Evolutionary conservation across 2,329 filamentous ascomycete species (phyloP).

Genomic region (Exophiala sp.): DNA sequence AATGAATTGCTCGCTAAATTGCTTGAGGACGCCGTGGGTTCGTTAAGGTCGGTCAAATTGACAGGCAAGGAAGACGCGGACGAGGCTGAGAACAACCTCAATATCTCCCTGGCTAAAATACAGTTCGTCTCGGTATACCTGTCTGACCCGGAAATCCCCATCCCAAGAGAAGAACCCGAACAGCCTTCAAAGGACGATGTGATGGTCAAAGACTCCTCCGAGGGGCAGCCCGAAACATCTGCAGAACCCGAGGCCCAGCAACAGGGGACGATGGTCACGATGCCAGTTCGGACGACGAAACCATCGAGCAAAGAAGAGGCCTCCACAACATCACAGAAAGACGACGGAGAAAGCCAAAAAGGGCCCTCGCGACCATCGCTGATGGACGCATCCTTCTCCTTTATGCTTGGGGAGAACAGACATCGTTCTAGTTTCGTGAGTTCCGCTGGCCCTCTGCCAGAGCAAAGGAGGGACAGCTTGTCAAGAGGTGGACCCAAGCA

Average conservation of each 20-base stretch:
- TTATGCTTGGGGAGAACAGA: conserved; percentile 48
- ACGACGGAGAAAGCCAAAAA: conserved; percentile 1
- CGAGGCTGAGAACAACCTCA: conserved; percentile 32
- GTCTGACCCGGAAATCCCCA: conserved; percentile 37
- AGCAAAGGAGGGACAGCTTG: conserved; percentile 39
- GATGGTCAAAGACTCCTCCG: background rate
- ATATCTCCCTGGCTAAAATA: conserved; percentile 38
- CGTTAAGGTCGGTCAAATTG: conserved; percentile 37
- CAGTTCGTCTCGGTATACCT: conserved; percentile 45
- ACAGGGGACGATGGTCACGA: background rate
- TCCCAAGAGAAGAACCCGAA: conserved; percentile 13
- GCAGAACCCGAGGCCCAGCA: background rate
- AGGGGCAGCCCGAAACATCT: background rate
- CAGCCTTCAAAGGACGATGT: background rate
- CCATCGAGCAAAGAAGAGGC: background rate
- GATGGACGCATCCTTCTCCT: conserved; percentile 47
- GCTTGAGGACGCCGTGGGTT: conserved; percentile 40
- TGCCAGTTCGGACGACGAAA: background rate
- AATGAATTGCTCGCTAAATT: conserved; percentile 41
- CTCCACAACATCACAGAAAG: background rate
- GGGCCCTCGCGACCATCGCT: conserved; percentile 38
- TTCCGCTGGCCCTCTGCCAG: conserved; percentile 43
- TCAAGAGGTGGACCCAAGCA: conserved; percentile 32
- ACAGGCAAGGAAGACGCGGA: conserved; percentile 20
- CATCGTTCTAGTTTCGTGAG: conserved; percentile 46